These are phyloP conservation scores for Plantago ovata DNA, from an alignment of 257 asterid genomes.

Conservation along the genomic window DNA sequence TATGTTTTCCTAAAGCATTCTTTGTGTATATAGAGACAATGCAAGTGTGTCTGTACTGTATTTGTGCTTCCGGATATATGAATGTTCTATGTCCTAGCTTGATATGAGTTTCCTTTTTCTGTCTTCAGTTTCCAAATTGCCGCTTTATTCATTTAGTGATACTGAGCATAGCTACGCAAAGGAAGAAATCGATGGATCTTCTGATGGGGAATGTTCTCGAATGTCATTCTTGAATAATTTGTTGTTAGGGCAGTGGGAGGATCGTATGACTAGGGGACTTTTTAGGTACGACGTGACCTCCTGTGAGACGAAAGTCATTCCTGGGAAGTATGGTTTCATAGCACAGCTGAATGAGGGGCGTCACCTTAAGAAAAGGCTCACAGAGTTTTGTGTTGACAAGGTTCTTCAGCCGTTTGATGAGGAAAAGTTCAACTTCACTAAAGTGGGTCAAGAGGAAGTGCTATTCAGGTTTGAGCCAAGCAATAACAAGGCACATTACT, in stretches of 20 bases:
- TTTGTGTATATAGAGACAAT: no score
- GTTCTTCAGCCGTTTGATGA: conserved; percentile 91
- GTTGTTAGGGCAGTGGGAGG: conserved; percentile 77
- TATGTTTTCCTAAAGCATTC: no score
- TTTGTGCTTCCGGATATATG: no score
- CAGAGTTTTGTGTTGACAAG: conserved; percentile 90
- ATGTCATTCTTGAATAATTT: background rate
- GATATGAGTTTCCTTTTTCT: no score
- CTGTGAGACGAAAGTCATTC: conserved; percentile 94
- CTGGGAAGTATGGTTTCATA: conserved; percentile 79
- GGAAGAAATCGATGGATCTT: no score
- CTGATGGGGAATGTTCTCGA: no score
- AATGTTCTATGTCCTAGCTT: no score
- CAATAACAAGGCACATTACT: conserved; percentile 52
- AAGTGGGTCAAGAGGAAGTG: conserved; percentile 91
- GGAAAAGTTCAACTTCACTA: conserved; percentile 90
- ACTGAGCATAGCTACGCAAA: no score
- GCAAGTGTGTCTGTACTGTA: no score
- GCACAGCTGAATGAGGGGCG: conserved; percentile 97
- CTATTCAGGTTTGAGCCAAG: conserved; percentile 78
- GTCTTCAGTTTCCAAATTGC: no score
- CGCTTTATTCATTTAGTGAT: no score
- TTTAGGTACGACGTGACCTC: conserved; percentile 98
- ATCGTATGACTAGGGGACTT: conserved; percentile 86
- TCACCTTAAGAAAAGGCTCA: conserved; percentile 97